Evolutionary conservation across 192 early-diverging fungal genomes (phyloP).

Genomic region (Gonapodya sp.): DNA sequence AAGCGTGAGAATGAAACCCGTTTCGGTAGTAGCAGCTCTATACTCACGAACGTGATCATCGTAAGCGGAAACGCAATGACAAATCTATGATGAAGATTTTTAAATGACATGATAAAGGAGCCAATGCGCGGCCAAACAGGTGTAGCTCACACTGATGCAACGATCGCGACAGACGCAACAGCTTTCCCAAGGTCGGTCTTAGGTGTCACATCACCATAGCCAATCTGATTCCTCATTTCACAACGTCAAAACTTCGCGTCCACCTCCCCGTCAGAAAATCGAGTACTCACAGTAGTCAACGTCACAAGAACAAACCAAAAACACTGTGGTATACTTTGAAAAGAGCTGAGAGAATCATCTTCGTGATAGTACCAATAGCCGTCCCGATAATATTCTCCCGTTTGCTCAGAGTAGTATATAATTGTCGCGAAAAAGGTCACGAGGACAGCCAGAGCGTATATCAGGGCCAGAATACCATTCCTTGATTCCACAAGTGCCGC

Average conservation of each 20-base stretch:
- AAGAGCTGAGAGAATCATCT: background rate
- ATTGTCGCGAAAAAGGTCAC: background rate
- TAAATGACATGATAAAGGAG: background rate
- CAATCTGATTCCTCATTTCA: background rate
- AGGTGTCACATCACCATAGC: background rate
- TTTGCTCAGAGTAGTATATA: background rate
- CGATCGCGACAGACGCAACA: background rate
- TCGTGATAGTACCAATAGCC: background rate
- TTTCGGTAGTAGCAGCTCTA: too few relatives aligned
- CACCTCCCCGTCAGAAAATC: too few relatives aligned
- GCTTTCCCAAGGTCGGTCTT: background rate
- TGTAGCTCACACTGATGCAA: background rate
- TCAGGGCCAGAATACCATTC: background rate
- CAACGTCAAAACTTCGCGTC: too few relatives aligned
- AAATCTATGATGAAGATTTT: background rate
- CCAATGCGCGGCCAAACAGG: background rate
- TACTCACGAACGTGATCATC: conserved; percentile 1
- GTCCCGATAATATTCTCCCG: background rate
- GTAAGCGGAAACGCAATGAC: background rate
- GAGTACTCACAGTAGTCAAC: background rate
- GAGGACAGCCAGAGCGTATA: background rate
- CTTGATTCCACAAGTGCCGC: background rate
- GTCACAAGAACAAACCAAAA: background rate
- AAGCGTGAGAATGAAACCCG: too few relatives aligned
- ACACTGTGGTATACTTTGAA: background rate